Base-by-base conservation (phyloP, 371 early-diverging fungal genomes). In the Blakeslea trispora region DNA sequence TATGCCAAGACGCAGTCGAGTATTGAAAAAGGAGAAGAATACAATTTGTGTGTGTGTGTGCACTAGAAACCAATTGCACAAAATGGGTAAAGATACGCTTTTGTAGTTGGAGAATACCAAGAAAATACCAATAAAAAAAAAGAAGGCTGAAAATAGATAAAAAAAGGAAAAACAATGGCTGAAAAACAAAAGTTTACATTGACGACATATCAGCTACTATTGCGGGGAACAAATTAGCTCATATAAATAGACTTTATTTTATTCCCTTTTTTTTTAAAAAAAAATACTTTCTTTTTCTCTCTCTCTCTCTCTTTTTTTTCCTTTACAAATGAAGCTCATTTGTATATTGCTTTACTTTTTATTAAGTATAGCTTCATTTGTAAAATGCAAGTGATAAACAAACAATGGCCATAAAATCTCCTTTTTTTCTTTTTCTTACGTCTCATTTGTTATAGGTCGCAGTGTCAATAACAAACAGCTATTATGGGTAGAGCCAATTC, bases 391-490 rank as follows among this genome's bases (percentile, higher is more conserved):
- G 18, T 35, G 11, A 32, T 2, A 46, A 47, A 32, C n/a, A 32
- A 47, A 15, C 32, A 4, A 47, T 32, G 14, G 24, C 1, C 13
- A 24, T 24, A 24, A 44, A n/a, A 9, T 19, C 18, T 45, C 15
- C 22, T 3, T 8, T 45, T 22, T 14, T 21, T 5, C 23, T 14
- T 23, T 22, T 45, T 45, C 45, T 23, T n/a, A n/a, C n/a, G n/a
- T n/a, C n/a, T n/a, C n/a, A n/a, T n/a, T n/a, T n/a, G n/a, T n/a
- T n/a, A 22, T 45, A 61, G 62, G 62, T 42, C 56, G 55, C 35
- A 61, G 57, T 46, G 45, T 71, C 5, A 66, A 71, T 19, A 64
- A 69, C 46, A 66, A 65, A 50, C 58, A 59, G 44, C 46, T 73
- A n/a, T 37, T 57, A 4, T 57, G 68, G 51, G 61, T 73, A 0